Base-by-base conservation (phyloP, 2,329 filamentous ascomycete genomes). In the Aureobasidium leucospermi region DNA sequence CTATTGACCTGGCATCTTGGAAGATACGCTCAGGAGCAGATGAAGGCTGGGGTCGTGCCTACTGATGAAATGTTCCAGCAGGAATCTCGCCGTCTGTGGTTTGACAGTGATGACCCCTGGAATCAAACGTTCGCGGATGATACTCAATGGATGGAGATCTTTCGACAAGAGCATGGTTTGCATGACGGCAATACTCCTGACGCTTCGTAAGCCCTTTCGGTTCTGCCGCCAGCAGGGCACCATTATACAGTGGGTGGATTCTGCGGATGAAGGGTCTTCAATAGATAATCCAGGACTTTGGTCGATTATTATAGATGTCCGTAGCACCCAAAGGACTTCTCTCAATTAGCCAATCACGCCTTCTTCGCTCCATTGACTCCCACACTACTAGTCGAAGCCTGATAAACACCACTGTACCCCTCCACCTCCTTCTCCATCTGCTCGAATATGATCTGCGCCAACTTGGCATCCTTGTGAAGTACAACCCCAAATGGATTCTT, bases 81-180 rank as follows among this genome's bases (percentile, higher is more conserved):
- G 16, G 59, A 61, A 52, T 56, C 59, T 19, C 53, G 59, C n/a
- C 59, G 59, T 15, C 23, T 55, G 34, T 51, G 53, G 59, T 61
- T 58, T 13, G 59, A 58, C 31, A 57, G 55, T 11, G 59, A 61
- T 19, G 59, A 61, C 42, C 52, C 51, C 2, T 61, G 59, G 59
- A 61, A 61, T 13, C 59, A 61, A 32, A 58, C 59, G 0, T 51
- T 61, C 15, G 59, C 59, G 19, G 59, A 61, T 36, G 48, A 58
- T 32, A 43, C 53, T 5, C 39, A 48, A 36, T 61, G 59, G 53
- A 49, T 61, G 52, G 59, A 61, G n/a, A 59, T 59, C 3, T 79
- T 79, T 69, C 78, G 78, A 64, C 76, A 77, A 64, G 76, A 76
- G 6, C 76, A 78, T 51, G 76, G 76, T 4, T 69, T 79, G 8